phyloP scores from a whole-genome alignment of 2,329 filamentous ascomycete species.

The Chaetomium olivaceum region DNA sequence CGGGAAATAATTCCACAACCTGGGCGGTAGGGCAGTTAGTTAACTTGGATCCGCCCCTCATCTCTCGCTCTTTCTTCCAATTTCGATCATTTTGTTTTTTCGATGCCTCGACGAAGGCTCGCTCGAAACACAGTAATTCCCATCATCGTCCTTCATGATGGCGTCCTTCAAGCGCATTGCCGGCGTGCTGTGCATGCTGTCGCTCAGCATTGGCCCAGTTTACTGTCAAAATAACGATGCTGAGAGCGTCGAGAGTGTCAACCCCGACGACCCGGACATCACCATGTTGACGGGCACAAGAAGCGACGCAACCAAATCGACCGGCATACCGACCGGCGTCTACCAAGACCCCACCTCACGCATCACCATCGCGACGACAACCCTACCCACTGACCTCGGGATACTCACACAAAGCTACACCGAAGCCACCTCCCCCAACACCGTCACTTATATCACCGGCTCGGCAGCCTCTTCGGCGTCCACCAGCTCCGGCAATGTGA shows the following conservation, averaged over 20 bases:
- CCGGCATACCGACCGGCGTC: conserved; percentile 42
- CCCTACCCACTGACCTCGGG: conserved; percentile 29
- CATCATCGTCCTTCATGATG: conserved; percentile 18
- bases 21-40: neutral
- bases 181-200: conserved; percentile 24
- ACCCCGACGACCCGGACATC: conserved; percentile 36
- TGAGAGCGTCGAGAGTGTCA: conserved; percentile 23
- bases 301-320: conserved; percentile 35
- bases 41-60: neutral
- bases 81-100: neutral
- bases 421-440: conserved; percentile 19
- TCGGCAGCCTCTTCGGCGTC: conserved; percentile 42
- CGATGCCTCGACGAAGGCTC: neutral
- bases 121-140: neutral
- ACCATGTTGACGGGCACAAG: conserved; percentile 42
- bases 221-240: conserved; percentile 25
- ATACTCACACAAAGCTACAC: conserved; percentile 38
- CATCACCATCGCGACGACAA: conserved; percentile 43
- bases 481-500: conserved; percentile 49
- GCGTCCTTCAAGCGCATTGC: conserved; percentile 22
- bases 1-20: neutral
- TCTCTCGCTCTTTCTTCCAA: neutral
- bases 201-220: conserved; percentile 20
- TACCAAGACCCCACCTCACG: conserved; percentile 48
- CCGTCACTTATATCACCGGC: conserved; percentile 27